phyloP scores from a whole-genome alignment of 768 basidiomycete genomes.

The Kwoniella sp. region DNA sequence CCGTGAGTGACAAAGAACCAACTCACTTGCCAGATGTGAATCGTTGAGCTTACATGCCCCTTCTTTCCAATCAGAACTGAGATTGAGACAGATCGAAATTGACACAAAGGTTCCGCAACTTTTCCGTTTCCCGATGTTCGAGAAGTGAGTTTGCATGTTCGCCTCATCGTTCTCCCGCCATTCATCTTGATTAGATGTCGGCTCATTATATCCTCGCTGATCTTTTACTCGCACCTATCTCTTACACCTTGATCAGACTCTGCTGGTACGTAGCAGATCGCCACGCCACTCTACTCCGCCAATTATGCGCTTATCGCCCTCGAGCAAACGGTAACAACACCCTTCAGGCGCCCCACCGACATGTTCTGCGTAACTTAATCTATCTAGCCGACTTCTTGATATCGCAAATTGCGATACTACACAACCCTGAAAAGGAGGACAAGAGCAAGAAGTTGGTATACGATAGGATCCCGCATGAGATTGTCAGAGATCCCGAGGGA shows the following conservation, averaged over 20 bases:
- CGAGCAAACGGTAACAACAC: constrained; percentile 8
- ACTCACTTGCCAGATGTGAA: too few relatives aligned
- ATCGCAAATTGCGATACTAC: constrained; percentile 70
- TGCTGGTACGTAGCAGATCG: constrained; percentile 90
- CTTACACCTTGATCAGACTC: constrained; percentile 60
- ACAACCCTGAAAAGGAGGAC: constrained; percentile 65
- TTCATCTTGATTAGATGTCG: too few relatives aligned
- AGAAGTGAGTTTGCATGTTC: constrained; percentile 60
- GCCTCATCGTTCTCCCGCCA: too few relatives aligned
- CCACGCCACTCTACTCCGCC: constrained; percentile 67
- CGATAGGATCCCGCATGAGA: constrained; percentile 78
- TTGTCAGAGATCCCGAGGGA: constrained; percentile 77
- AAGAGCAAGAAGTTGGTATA: constrained; percentile 72
- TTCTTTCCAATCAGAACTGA: constrained; percentile 65
- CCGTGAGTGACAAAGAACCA: too few relatives aligned
- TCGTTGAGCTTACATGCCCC: background rate
- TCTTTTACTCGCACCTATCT: background rate
- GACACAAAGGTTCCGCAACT: constrained; percentile 89
- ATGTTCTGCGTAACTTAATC: constrained; percentile 71
- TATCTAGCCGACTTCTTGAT: constrained; percentile 78
- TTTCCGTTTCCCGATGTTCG: constrained; percentile 81
- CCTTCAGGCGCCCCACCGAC: constrained; percentile 51
- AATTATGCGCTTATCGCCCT: constrained; percentile 34
- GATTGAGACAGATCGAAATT: constrained; percentile 87
- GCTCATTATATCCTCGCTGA: background rate